A percentile compares a stretch with the other conserved stretches of the same genome.
Evolutionary conservation across 1,284 basidiomycete species (phyloP).

Genomic region (Xanthoconium separans): DNA sequence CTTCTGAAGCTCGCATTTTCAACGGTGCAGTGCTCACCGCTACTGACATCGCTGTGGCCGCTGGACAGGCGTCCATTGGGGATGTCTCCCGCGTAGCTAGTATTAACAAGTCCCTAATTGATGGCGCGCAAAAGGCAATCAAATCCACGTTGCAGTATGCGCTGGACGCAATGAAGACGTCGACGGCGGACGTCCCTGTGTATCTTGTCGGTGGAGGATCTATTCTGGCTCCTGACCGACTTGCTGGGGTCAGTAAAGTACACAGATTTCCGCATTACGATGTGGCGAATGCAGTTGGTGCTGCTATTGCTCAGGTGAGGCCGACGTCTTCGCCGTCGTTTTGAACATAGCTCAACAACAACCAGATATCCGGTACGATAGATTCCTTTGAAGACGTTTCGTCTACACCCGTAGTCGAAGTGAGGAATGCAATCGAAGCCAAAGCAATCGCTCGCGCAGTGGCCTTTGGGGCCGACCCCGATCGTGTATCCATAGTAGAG

Average conservation of each 20-base stretch:
- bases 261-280: constrained; percentile 50
- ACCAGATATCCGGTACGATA: constrained; percentile 40
- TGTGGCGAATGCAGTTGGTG: constrained; percentile 62
- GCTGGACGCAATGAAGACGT: constrained; percentile 59
- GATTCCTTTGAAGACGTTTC: constrained; percentile 43
- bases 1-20: constrained; percentile 48
- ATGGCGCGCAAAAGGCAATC: constrained; percentile 41
- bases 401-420: constrained; percentile 41
- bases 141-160: constrained; percentile 48
- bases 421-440: constrained; percentile 40
- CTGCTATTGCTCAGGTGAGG: constrained; percentile 42
- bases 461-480: constrained; percentile 40
- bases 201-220: constrained; percentile 56
- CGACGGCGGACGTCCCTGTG: constrained; percentile 46
- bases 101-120: constrained; percentile 27
- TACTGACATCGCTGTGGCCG: constrained; percentile 55
- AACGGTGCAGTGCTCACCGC: constrained; percentile 51
- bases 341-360: constrained; percentile 5
- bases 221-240: constrained; percentile 46
- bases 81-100: constrained; percentile 34
- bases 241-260: constrained; percentile 52
- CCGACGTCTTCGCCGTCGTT: not conserved
- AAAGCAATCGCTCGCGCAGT: constrained; percentile 42
- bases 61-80: constrained; percentile 41
- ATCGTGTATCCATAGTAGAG: constrained; percentile 36